phyloP scores from a whole-genome alignment of 768 basidiomycete species.

The Lactifluus volemus region DNA sequence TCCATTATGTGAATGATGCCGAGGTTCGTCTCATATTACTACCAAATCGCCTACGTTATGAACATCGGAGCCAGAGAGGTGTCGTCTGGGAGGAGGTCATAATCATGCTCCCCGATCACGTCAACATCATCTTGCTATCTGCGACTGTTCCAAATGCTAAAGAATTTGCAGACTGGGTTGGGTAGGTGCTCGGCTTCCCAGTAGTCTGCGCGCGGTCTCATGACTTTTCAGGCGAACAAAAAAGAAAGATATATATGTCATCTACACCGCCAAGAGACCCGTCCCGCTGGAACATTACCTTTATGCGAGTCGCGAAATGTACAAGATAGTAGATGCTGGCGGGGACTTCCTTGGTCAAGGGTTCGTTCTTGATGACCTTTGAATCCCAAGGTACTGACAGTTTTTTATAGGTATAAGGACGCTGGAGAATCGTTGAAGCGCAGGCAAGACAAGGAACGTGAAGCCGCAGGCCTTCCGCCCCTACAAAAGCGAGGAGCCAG shows the following conservation, averaged over 20 bases:
- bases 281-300: constrained; percentile 96
- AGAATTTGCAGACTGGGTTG: constrained; percentile 99
- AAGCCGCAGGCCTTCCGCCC: constrained; percentile 86
- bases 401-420: constrained; percentile 63
- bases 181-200: constrained; percentile 46
- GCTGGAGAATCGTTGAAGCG: constrained; percentile 82
- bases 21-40: constrained; percentile 50
- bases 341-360: constrained; percentile 67
- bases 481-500: constrained; percentile 79
- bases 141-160: constrained; percentile 97
- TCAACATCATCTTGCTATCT: constrained; percentile 93
- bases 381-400: not conserved
- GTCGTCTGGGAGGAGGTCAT: constrained; percentile 99
- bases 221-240: constrained; percentile 72
- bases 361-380: constrained; percentile 30
- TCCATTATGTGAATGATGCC: constrained; percentile 98
- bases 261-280: constrained; percentile 91
- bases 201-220: not conserved
- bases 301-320: constrained; percentile 87
- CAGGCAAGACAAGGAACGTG: constrained; percentile 97
- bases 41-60: not conserved
- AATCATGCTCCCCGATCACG: constrained; percentile 98
- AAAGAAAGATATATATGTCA: constrained; percentile 99
- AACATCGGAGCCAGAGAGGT: constrained; percentile 58
- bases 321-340: constrained; percentile 85